Evolutionary conservation across 176 grass and related monocot species (phyloP), one percentile per base, ranked within the genome.

Genomic region (Neostapfia colusana): DNA sequence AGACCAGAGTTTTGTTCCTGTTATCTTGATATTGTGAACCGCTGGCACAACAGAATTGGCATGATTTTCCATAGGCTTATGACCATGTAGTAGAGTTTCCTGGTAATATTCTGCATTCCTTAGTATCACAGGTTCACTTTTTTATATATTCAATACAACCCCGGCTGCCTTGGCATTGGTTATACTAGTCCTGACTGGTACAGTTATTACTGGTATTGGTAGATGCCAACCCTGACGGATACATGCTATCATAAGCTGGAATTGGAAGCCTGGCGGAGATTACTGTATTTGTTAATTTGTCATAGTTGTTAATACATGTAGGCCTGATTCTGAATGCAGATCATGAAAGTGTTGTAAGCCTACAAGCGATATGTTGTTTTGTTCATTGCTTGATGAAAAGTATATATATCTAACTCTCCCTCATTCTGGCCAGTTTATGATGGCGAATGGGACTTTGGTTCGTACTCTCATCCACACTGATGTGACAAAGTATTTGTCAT

Each of bases 401-500:
- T 15, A 21, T 60, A 36, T 42, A 21, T 75, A 48, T 35, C 10
- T 63, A 76, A 48, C 41, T 34, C 63, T 74, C 3, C 21, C 17
- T 84, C 38, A 82, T 4, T 74, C 10, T 88, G 50, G 34, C 65
- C 77, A 95, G 92, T 95, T 95, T 79, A 95, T 91, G 86, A 95
- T 95, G 92, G 92, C 92, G 14, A 96, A 92, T 53, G 92, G 89
- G 31, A 92, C 74, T 40, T 87, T 96, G 81, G 89, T 95, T 25
- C 86, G 92, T n/a, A 87, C 85, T 11, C 86, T 96, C 62, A 92
- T 92, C 65, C 93, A 90, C 67, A 96, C 93, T 67, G 81, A 92
- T 81, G 93, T 96, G 21, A 88, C 93, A 34, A 96, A 92, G 62
- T 96, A 96, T 73, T 74, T 96, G 59, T 85, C 89, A 65, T 96